phyloP scores from a whole-genome alignment of 2,329 filamentous ascomycete species.

The Hypomyces rosellus region DNA sequence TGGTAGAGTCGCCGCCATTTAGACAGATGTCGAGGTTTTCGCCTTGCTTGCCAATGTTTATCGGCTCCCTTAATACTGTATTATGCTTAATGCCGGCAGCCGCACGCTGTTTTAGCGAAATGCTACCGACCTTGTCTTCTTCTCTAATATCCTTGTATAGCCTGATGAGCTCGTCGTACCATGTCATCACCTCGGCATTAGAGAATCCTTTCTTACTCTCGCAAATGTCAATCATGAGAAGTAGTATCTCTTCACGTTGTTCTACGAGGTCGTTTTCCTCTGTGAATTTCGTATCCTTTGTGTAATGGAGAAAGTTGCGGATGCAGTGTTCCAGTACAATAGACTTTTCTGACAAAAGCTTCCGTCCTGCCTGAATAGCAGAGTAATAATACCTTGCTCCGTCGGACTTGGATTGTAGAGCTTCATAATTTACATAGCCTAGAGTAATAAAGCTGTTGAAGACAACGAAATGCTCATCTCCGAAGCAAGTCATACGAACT shows the following conservation, averaged over 20 bases:
- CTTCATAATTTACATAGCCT: constrained; percentile 25
- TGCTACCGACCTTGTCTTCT: constrained; percentile 13
- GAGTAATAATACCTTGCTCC: constrained; percentile 31
- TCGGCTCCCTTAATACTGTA: too few relatives aligned
- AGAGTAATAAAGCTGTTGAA: constrained; percentile 32
- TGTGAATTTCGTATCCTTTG: too few relatives aligned
- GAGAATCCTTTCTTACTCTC: too few relatives aligned
- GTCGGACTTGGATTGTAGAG: constrained; percentile 16
- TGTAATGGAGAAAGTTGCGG: too few relatives aligned
- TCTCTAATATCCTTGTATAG: too few relatives aligned
- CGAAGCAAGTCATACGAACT: constrained; percentile 30
- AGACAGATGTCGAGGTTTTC: constrained; percentile 29
- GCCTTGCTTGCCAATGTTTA: constrained; percentile 12
- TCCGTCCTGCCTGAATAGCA: constrained; percentile 26
- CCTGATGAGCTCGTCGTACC: too few relatives aligned
- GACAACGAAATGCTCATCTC: constrained; percentile 28
- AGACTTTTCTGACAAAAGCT: constrained; percentile 26
- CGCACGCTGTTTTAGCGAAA: constrained; percentile 13
- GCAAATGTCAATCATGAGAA: too few relatives aligned
- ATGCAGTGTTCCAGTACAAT: constrained; percentile 29
- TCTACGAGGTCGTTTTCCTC: too few relatives aligned
- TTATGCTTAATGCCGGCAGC: too few relatives aligned
- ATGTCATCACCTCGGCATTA: too few relatives aligned
- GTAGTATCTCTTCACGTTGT: too few relatives aligned
- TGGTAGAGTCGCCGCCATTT: constrained; percentile 19